These are phyloP conservation scores for Batkoa obscura DNA, from an alignment of 371 early-diverging fungal genomes.

Conservation along the genomic window DNA sequence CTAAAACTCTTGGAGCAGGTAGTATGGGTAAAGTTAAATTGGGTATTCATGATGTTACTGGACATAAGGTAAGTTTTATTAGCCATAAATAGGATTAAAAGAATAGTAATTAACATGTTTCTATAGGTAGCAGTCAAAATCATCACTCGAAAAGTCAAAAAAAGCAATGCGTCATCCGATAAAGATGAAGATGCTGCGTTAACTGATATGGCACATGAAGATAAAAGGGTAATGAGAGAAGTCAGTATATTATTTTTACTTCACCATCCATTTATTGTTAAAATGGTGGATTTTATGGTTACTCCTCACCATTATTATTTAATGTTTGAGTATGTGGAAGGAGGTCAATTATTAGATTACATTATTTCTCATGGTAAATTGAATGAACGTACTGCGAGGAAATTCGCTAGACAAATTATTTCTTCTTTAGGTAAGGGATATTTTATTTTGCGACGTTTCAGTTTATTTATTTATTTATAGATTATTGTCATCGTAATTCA, in stretches of 20 bases:
- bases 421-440: conserved; percentile 58
- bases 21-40: conserved; percentile 93
- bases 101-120: conserved; percentile 21
- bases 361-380: conserved; percentile 76
- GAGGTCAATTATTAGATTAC: conserved; percentile 72
- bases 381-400: conserved; percentile 69
- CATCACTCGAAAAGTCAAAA: not conserved
- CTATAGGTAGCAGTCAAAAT: conserved; percentile 6
- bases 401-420: conserved; percentile 79
- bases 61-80: conserved; percentile 45
- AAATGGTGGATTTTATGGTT: conserved; percentile 66
- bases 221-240: conserved; percentile 37
- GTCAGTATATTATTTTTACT: conserved; percentile 77
- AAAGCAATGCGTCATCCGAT: conserved; percentile 14
- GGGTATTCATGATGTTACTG: conserved; percentile 65
- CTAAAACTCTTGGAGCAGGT: conserved; percentile 85
- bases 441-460: not conserved
- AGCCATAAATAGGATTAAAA: not conserved
- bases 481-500: conserved; percentile 85
- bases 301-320: conserved; percentile 72
- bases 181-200: not conserved
- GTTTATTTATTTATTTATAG: conserved; percentile 12
- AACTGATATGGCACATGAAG: conserved; percentile 1
- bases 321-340: conserved; percentile 81
- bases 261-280: conserved; percentile 73